phyloP scores from a whole-genome alignment of 78 protist genomes.

The Bodo saltans region DNA sequence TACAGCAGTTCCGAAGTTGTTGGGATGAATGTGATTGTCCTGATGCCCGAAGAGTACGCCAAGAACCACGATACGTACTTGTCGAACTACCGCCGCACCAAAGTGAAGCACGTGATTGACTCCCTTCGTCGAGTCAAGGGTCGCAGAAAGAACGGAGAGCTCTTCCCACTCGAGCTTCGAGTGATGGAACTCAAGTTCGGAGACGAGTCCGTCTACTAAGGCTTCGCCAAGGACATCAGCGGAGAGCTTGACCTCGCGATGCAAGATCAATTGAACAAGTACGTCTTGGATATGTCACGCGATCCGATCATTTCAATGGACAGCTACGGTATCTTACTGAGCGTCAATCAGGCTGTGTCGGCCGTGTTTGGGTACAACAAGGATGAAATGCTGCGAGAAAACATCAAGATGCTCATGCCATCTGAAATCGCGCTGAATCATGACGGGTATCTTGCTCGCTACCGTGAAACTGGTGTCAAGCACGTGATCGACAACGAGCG shows the following conservation, averaged over 20 bases:
- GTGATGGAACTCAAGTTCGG: background rate
- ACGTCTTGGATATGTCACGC: background rate
- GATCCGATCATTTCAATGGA: background rate
- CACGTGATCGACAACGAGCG: slow-evolving; percentile 1
- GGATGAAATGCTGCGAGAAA: slow-evolving; percentile 22
- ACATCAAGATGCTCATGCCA: slow-evolving; percentile 10
- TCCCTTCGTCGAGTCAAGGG: background rate
- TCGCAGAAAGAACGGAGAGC: slow-evolving; percentile 2
- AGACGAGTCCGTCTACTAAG: background rate
- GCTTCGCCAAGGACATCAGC: background rate
- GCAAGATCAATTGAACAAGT: background rate
- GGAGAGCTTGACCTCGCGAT: background rate
- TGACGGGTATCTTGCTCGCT: slow-evolving; percentile 9
- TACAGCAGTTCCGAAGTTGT: background rate
- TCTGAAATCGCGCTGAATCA: background rate
- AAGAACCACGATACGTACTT: slow-evolving; percentile 33
- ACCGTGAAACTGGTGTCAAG: slow-evolving; percentile 26
- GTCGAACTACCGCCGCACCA: background rate
- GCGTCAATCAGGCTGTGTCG: background rate
- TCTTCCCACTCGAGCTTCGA: background rate
- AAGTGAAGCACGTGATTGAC: background rate
- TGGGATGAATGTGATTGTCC: background rate
- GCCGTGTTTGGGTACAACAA: background rate
- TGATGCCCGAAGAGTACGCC: slow-evolving; percentile 32
- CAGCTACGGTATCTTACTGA: background rate